phyloP scores from a whole-genome alignment of 1,284 basidiomycete genomes.

The Athelia sp. region DNA sequence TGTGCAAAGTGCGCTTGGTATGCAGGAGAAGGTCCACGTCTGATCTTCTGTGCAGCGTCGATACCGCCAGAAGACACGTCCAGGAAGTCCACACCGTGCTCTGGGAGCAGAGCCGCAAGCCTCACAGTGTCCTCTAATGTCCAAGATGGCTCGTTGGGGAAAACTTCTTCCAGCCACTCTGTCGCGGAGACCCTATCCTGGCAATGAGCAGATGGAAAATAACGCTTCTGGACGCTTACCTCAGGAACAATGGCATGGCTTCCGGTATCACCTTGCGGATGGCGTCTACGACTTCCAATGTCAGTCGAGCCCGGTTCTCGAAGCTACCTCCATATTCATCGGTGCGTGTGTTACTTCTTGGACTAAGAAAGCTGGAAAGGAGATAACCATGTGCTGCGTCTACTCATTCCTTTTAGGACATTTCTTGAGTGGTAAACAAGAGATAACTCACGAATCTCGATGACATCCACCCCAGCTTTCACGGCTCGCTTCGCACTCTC shows the following conservation, averaged over 20 bases:
- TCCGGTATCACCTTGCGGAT: conserved; percentile 50
- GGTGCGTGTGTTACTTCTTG: conserved; percentile 61
- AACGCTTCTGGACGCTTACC: conserved; percentile 40
- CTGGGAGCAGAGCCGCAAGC: conserved; percentile 36
- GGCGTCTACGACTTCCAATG: conserved; percentile 51
- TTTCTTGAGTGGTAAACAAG: too few relatives aligned
- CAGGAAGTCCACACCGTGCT: conserved; percentile 60
- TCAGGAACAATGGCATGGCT: conserved; percentile 62
- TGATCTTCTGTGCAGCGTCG: conserved; percentile 31
- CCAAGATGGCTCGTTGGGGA: conserved; percentile 40
- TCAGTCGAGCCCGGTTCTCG: conserved; percentile 62
- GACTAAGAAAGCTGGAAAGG: conserved; percentile 50
- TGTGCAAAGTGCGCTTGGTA: conserved; percentile 54
- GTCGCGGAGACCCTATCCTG: conserved; percentile 39
- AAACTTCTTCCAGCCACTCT: conserved; percentile 47
- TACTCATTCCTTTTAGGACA: too few relatives aligned
- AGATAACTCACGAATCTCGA: conserved; percentile 50
- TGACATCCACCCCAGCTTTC: conserved; percentile 58
- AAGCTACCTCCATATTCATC: conserved; percentile 74
- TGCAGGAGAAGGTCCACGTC: too few relatives aligned
- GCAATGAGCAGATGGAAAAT: too few relatives aligned
- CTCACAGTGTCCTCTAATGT: conserved; percentile 46
- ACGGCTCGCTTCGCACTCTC: conserved; percentile 50
- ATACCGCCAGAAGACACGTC: conserved; percentile 51
- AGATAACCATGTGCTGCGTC: conserved; percentile 68